Evolutionary conservation across 306 rosid genomes (phyloP), one percentile per base, ranked within the genome.

Genomic region (Ziziphus jujuba): DNA sequence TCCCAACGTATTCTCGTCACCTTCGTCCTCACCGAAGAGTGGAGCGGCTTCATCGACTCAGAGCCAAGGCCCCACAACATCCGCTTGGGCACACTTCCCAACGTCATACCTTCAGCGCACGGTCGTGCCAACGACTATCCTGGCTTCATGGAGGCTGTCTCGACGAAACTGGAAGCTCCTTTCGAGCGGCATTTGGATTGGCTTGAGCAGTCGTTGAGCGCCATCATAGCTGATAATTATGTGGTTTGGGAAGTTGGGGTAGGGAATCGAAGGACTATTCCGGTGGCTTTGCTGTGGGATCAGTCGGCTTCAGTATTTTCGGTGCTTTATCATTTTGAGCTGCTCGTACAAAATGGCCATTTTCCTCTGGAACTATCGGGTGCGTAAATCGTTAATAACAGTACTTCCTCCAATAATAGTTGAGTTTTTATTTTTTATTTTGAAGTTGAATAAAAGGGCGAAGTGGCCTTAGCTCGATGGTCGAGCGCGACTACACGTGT

Each of bases 21-120:
- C 72, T 59, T 81, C 16, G 54, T 85, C 17, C 50, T 81, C 67
- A 79, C 87, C 2, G 71, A 85, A 59, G 89, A 85, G 67, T 82
- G 89, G 87, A n/a, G 62, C 25, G 74, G 79, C 47, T 61, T 79
- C 47, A 52, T 76, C 54, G 72, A 56, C 33, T 52, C 81, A 1
- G 73, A 77, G 0, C 75, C 77, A 0, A 76, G 64, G 23, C 81
- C 73, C 16, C 56, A 61, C 44, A 76, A 34, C 72, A 24, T 85
- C 13, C 12, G 24, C 0, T 62, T 81, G 25, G 19, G 10, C 16
- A 48, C 79, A 0, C 58, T 81, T 7, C 81, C 82, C 5, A 81
- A 85, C 31, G 81, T 79, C 10, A 19, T 79, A 6, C 89, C 89
- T 0, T 76, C 80, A 1, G 84, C 77, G 35, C 47, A 19, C 6